Conservation (phyloP, 176 grass and related monocot genomes). For the Raddia distichophylla region DNA sequence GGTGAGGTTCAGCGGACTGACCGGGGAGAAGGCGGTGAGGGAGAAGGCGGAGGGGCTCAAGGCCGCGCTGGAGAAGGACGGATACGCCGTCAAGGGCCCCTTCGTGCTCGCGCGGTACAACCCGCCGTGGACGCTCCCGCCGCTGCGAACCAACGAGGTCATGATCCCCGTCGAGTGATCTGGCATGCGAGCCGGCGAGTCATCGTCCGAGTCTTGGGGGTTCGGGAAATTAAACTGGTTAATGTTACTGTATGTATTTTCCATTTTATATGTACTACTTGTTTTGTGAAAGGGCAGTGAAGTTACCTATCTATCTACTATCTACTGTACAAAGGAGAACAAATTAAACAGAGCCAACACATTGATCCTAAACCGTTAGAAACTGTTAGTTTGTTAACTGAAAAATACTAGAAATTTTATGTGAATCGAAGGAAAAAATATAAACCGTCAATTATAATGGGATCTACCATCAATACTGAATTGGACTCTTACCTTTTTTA, state of each 20-base stretch:
- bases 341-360: no score
- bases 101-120: conserved; percentile 85
- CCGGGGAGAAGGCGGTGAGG: conserved; percentile 63
- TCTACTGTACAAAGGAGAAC: no score
- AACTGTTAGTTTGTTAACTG: no score
- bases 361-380: no score
- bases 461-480: no score
- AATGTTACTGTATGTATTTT: not conserved
- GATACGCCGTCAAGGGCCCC: conserved; percentile 50
- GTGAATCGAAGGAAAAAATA: no score
- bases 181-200: not conserved
- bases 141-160: conserved; percentile 90
- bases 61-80: conserved; percentile 73
- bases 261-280: not conserved
- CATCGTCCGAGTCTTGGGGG: not conserved
- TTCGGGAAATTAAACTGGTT: not conserved
- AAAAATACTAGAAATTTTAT: no score
- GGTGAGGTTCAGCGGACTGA: conserved; percentile 71
- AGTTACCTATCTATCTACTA: no score
- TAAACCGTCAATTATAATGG: no score
- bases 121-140: conserved; percentile 87
- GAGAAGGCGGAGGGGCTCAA: conserved; percentile 72
- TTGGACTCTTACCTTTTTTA: no score
- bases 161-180: conserved; percentile 83
- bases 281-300: not conserved